These are phyloP conservation scores for Torulaspora maleeae DNA, from an alignment of 805 yeast genomes.

Conservation along the genomic window DNA sequence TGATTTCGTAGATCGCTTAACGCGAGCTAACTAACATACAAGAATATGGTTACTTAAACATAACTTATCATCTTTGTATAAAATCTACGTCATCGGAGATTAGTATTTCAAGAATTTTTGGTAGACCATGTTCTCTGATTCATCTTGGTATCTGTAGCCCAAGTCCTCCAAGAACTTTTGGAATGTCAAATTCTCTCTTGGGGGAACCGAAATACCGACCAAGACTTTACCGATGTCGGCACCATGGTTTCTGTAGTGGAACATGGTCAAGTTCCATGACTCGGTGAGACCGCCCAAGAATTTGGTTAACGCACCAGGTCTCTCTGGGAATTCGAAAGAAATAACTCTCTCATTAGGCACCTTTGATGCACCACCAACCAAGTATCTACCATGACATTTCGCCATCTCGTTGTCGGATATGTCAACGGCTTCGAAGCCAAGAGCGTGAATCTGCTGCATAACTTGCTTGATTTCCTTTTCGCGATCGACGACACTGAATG, in stretches of 20 bases:
- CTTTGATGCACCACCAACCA: constrained; percentile 85
- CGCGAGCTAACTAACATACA: background rate
- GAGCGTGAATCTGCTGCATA: constrained; percentile 49
- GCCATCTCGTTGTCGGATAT: constrained; percentile 92
- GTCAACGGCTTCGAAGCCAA: constrained; percentile 73
- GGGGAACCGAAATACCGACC: constrained; percentile 85
- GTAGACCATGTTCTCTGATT: constrained; percentile 82
- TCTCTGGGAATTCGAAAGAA: constrained; percentile 93
- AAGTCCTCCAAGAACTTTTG: constrained; percentile 61
- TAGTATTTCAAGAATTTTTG: constrained; percentile 58
- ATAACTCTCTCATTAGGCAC: constrained; percentile 72
- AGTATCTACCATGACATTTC: constrained; percentile 90
- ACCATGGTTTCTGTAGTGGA: constrained; percentile 97
- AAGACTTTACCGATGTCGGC: constrained; percentile 89
- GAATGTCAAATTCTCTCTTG: constrained; percentile 58
- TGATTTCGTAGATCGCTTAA: background rate
- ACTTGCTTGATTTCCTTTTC: constrained; percentile 67
- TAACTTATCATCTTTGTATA: background rate
- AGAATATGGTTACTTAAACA: background rate
- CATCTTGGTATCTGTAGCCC: constrained; percentile 76
- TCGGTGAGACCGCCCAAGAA: constrained; percentile 68
- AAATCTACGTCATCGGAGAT: background rate
- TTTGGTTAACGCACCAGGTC: constrained; percentile 87
- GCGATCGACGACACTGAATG: constrained; percentile 78
- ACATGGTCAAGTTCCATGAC: constrained; percentile 88